Conservation (phyloP, 192 early-diverging fungal genomes). For the Neocallimastix lanati region DNA sequence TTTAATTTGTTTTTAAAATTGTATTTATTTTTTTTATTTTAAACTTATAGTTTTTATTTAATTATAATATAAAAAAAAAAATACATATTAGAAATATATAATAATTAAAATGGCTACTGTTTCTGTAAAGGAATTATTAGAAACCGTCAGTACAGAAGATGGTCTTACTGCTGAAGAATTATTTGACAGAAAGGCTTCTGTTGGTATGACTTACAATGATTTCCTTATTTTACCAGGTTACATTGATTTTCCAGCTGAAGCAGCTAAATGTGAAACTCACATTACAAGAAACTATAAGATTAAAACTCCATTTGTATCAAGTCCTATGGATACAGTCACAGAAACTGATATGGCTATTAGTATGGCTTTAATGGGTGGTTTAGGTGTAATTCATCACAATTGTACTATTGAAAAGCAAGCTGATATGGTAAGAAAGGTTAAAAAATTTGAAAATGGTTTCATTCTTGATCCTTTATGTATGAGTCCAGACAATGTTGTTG, state of each 20-base stretch:
- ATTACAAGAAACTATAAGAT: conserved; percentile 80
- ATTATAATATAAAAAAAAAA: no score
- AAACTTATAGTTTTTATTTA: no score
- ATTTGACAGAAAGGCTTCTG: conserved; percentile 55
- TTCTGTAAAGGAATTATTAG: no score
- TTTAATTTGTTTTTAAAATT: no score
- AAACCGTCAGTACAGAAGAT: conserved; percentile 18
- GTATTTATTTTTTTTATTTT: no score
- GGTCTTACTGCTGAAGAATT: conserved; percentile 70
- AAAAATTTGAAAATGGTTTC: no score
- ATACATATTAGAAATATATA: neutral
- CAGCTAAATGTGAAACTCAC: conserved; percentile 57
- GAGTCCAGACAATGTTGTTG: conserved; percentile 60
- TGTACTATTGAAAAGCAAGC: conserved; percentile 89
- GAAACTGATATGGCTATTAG: no score
- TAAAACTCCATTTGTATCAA: conserved; percentile 84
- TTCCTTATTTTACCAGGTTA: no score
- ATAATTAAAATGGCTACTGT: neutral
- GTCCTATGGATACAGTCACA: no score
- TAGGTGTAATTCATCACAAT: conserved; percentile 99
- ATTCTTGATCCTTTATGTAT: conserved; percentile 81
- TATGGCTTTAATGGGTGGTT: no score
- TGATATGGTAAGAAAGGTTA: conserved; percentile 92
- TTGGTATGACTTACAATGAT: no score
- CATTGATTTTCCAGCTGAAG: no score